Evolutionary conservation across 2,329 filamentous ascomycete genomes (phyloP).

Genomic region (Fusarium subglutinans): DNA sequence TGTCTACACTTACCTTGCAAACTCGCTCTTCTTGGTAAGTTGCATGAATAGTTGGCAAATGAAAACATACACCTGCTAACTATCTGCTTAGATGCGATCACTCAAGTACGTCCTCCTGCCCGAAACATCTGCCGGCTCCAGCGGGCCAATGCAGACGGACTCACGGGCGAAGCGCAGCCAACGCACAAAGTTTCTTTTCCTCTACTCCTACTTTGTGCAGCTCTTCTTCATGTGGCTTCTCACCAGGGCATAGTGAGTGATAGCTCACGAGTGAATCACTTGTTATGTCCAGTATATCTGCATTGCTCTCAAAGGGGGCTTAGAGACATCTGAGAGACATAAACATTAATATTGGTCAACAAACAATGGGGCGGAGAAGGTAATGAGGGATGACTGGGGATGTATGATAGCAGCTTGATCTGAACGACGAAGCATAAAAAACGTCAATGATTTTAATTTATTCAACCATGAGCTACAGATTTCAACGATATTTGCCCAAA

Average conservation of each 20-base stretch:
- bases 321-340: background rate
- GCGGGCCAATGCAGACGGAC: slow-evolving; percentile 73
- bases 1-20: slow-evolving; percentile 89
- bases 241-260: slow-evolving; percentile 52
- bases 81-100: slow-evolving; percentile 76
- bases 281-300: background rate
- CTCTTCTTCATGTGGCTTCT: slow-evolving; percentile 91
- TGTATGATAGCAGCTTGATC: slow-evolving; percentile 26
- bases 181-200: slow-evolving; percentile 89
- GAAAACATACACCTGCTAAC: slow-evolving; percentile 16
- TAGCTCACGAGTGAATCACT: background rate
- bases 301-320: background rate
- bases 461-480: background rate
- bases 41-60: background rate
- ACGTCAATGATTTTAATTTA: slow-evolving; percentile 8
- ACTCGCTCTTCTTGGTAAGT: slow-evolving; percentile 92
- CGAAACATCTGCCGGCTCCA: slow-evolving; percentile 74
- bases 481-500: background rate
- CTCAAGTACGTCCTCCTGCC: slow-evolving; percentile 95
- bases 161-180: slow-evolving; percentile 87
- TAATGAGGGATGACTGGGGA: slow-evolving; percentile 28
- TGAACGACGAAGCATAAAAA: slow-evolving; percentile 20
- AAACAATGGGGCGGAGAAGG: background rate
- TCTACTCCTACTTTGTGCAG: slow-evolving; percentile 95
- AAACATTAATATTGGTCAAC: slow-evolving; percentile 9